Percentiles rank a stretch among this genome's conserved stretches.
Evolutionary conservation across 768 basidiomycete genomes (phyloP).

Genomic region (Mycena polygramma): DNA sequence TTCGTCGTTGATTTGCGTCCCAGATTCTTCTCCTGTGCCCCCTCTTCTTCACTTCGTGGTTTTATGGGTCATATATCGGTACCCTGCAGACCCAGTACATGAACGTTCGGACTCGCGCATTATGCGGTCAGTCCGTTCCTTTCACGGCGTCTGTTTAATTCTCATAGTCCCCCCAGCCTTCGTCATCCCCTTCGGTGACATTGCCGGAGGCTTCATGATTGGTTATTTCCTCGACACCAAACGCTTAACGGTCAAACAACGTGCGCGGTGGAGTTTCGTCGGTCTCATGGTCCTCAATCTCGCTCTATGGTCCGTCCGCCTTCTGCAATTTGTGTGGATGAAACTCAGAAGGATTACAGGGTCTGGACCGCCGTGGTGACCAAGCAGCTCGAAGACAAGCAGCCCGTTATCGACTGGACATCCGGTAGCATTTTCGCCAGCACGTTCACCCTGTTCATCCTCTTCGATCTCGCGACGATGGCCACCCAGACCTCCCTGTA

Average conservation of each 20-base stretch:
- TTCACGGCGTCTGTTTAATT: too few relatives aligned
- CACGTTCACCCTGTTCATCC: conserved; percentile 47
- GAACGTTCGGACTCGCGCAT: conserved; percentile 47
- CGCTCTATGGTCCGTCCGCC: conserved; percentile 43
- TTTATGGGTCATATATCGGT: conserved; percentile 49
- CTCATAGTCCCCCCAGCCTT: conserved; percentile 32
- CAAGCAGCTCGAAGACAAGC: conserved; percentile 45
- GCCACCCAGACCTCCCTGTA: conserved; percentile 49
- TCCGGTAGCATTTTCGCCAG: conserved; percentile 45
- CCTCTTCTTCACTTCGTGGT: conserved; percentile 51
- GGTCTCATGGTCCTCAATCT: conserved; percentile 47
- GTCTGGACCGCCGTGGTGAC: conserved; percentile 50
- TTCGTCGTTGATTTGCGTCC: not conserved
- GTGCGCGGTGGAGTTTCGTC: conserved; percentile 47
- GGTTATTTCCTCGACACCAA: conserved; percentile 49
- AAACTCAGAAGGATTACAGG: conserved; percentile 29
- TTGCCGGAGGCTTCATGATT: conserved; percentile 43
- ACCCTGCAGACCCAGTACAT: conserved; percentile 51
- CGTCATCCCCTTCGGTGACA: conserved; percentile 46
- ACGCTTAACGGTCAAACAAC: conserved; percentile 46
- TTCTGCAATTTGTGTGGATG: not conserved
- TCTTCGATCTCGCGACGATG: conserved; percentile 51
- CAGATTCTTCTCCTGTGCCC: conserved; percentile 50
- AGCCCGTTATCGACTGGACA: conserved; percentile 51
- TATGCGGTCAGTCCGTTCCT: conserved; percentile 32